Base-by-base conservation (phyloP, 768 basidiomycete species). In the Lentinula sp. region DNA sequence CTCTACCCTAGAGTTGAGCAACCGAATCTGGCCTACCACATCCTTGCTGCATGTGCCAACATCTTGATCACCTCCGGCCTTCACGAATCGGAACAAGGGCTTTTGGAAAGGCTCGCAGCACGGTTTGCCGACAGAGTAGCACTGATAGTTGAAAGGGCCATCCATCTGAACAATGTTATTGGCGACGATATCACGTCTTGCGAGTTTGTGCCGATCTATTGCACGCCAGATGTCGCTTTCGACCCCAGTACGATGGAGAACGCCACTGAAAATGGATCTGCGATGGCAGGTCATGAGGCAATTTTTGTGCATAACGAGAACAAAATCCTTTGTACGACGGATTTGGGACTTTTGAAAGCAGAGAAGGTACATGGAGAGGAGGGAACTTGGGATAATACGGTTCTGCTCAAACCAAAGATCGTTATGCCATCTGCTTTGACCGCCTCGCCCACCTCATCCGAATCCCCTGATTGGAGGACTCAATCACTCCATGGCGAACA, bases 181-280 rank as follows among this genome's bases (percentile, higher is more conserved):
- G 84, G 85, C 0, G 82, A 85, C 68, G 81, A 81, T 55, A 74
- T 87, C 50, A 82, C 81, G 1, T 81, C 78, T 2, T 81, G 79
- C 57, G 85, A 86, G 64, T 66, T 87, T 62, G 82, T 85, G 67
- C 75, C 80, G 16, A 66, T 81, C 9, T 79, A 80, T 51, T 74
- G 78, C 46, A 63, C 71, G 1, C 77, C 78, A 4, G 81, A 79
- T 16, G 72, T 76, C 0, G 57, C 56, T 37, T 86, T 79, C 48
- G 74, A 80, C 57, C 62, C 65, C 0, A 59, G 61, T 0, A 69
- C 66, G 51, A 83, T 86, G 84, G 78, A 82, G 35, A 77, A 80
- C 58, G 75, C 76, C 4, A 72, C 81, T 62, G 67, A 68, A 15
- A 48, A 33, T 15, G 48, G 55, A 5, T 36, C 41, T 8, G 37